Conservation (phyloP, 139 green algal species). For the Closterium sp. region DNA sequence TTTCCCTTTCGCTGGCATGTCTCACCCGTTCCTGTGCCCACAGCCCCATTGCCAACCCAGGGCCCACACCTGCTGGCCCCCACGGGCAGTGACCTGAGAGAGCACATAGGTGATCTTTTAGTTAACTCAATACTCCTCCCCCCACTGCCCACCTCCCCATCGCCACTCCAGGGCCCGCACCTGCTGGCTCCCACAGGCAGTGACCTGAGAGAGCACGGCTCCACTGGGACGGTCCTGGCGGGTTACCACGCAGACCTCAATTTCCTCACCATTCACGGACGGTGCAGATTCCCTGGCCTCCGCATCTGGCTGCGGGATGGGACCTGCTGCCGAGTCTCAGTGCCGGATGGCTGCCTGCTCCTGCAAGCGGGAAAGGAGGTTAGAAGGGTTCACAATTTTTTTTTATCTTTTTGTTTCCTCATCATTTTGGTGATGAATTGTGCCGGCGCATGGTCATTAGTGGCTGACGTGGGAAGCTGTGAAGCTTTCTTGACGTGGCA, state of each 20-base stretch:
- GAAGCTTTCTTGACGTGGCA: slow-evolving; percentile 72
- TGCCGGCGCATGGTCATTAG: too few relatives aligned
- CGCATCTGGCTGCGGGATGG: slow-evolving; percentile 79
- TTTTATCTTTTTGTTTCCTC: not conserved
- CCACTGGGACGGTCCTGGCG: slow-evolving; percentile 66
- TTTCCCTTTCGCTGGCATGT: not conserved
- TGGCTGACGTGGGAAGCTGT: too few relatives aligned
- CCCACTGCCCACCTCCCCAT: not conserved
- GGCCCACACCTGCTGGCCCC: slow-evolving; percentile 89
- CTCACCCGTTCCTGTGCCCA: not conserved
- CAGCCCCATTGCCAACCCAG: not conserved
- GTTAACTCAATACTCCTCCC: not conserved
- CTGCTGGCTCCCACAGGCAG: slow-evolving; percentile 86
- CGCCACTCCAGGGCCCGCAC: slow-evolving; percentile 67
- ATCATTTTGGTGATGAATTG: slow-evolving; percentile 22
- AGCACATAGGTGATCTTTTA: slow-evolving; percentile 47
- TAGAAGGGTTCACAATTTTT: too few relatives aligned
- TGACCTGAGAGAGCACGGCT: slow-evolving; percentile 65
- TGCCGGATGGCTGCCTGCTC: slow-evolving; percentile 77
- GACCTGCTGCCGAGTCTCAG: slow-evolving; percentile 25
- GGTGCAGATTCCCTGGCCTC: slow-evolving; percentile 69
- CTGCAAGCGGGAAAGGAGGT: slow-evolving; percentile 81
- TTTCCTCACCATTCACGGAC: slow-evolving; percentile 88
- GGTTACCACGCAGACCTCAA: slow-evolving; percentile 94
- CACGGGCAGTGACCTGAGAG: slow-evolving; percentile 75